Evolutionary conservation across 139 green algal species (phyloP), one percentile per base, ranked within the genome.

Genomic region (Chlamydomonas incerta): DNA sequence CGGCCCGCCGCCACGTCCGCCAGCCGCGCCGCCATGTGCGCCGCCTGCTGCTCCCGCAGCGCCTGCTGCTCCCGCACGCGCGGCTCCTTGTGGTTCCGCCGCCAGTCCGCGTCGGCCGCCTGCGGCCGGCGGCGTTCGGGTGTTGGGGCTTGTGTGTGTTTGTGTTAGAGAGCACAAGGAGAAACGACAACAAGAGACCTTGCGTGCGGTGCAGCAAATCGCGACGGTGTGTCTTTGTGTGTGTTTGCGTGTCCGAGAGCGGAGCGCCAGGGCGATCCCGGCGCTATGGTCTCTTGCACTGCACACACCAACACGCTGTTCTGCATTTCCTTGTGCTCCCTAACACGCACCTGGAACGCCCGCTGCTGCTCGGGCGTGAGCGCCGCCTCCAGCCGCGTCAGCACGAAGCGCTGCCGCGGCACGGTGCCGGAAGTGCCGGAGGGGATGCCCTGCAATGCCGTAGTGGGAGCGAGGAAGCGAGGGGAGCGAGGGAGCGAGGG

Each of bases 341-440:
- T 37, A 29, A 11, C 63, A 37, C 60, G 4, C 75, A 72, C 75
- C 75, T 11, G 17, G 28, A 72, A 55, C n/a, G 46, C 62, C n/a
- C 52, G 29, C 46, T 31, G 5, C 62, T 60, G 63, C 28, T 23
- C 15, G 29, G 29, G 41, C 1, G n/a, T 60, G 15, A 83, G 77
- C 63, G 77, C 77, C 41, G 65, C n/a, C 77, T 74, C 63, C 37
- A 83, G 62, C 18, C 77, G 77, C 15, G 35, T 66, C 18, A 83
- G 63, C 41, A 83, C 63, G 77, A 83, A 83, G 77, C 77, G 77
- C 62, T 83, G 62, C 1, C 77, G 77, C 28, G 77, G 77, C 14
- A 33, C 21, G 0, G 77, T 55, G 63, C 46, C 46, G n/a, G 77
- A 83, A 46, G 77, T 83, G 63, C 77, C 77, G 14, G 47, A 20